Conservation (phyloP, 768 basidiomycete genomes). For the Hypholoma sublateritium region DNA sequence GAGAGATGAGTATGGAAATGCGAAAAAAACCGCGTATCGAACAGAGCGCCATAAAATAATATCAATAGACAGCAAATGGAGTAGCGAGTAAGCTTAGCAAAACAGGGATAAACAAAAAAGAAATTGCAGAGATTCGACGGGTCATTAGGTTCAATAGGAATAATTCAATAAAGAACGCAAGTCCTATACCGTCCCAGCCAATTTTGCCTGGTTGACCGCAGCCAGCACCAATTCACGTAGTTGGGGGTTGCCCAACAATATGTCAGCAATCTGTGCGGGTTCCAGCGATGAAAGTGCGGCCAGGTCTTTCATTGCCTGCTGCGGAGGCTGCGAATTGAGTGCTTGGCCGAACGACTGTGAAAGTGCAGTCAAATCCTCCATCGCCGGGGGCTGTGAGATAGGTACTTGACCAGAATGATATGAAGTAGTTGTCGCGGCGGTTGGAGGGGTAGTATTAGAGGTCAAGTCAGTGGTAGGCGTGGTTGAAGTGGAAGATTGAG, state of each 20-base stretch:
- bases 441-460: too few species aligned
- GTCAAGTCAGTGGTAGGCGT: too few species aligned
- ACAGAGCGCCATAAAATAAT: neutral
- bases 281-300: constrained; percentile 32
- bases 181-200: neutral
- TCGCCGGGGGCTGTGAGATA: too few species aligned
- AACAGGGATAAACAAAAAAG: neutral
- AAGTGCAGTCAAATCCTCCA: neutral
- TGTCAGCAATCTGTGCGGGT: constrained; percentile 35
- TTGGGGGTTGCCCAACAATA: constrained; percentile 38
- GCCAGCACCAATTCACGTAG: constrained; percentile 36
- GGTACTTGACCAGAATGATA: too few species aligned
- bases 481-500: too few species aligned
- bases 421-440: too few species aligned
- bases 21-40: neutral
- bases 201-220: constrained; percentile 22
- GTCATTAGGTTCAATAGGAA: neutral
- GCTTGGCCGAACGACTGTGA: constrained; percentile 1
- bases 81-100: neutral
- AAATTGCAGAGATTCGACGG: neutral
- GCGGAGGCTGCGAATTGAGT: neutral
- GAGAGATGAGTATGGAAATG: neutral
- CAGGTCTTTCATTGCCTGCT: constrained; percentile 20
- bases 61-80: constrained; percentile 1
- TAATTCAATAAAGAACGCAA: neutral